These are phyloP conservation scores for Penicillium thymicola DNA, from an alignment of 2,329 filamentous ascomycete genomes.

Conservation along the genomic window DNA sequence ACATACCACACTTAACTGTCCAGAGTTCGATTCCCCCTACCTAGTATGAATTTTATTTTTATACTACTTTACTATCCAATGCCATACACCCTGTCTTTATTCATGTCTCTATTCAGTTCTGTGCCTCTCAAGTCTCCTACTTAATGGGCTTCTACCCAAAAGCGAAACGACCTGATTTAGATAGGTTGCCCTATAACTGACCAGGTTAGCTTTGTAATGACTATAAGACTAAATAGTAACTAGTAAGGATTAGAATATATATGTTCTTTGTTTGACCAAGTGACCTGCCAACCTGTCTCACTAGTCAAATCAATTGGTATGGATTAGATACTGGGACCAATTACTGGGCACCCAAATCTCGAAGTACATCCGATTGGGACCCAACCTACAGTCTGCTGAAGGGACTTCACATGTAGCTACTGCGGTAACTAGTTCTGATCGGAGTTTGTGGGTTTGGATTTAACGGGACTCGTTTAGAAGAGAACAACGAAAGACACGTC, in stretches of 20 bases:
- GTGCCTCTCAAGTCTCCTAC: background rate
- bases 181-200: background rate
- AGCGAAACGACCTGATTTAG: too few relatives aligned
- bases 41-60: background rate
- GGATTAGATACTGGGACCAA: constrained; percentile 68
- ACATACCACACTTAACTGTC: background rate
- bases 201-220: too few relatives aligned
- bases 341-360: constrained; percentile 41
- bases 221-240: too few relatives aligned
- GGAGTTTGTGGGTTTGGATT: background rate
- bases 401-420: background rate
- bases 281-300: background rate
- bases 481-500: background rate
- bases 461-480: background rate
- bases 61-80: background rate
- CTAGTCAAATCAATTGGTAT: too few relatives aligned
- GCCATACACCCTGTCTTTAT: background rate
- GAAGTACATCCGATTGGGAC: background rate
- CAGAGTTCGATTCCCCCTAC: background rate
- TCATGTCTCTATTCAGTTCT: background rate
- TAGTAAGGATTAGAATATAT: too few relatives aligned
- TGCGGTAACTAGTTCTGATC: background rate
- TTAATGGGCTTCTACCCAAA: background rate
- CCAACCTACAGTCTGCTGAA: constrained; percentile 44
- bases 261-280: too few relatives aligned